Base-by-base conservation (phyloP, 495 filamentous ascomycete species). In the Thermochaetoides thermophila region DNA sequence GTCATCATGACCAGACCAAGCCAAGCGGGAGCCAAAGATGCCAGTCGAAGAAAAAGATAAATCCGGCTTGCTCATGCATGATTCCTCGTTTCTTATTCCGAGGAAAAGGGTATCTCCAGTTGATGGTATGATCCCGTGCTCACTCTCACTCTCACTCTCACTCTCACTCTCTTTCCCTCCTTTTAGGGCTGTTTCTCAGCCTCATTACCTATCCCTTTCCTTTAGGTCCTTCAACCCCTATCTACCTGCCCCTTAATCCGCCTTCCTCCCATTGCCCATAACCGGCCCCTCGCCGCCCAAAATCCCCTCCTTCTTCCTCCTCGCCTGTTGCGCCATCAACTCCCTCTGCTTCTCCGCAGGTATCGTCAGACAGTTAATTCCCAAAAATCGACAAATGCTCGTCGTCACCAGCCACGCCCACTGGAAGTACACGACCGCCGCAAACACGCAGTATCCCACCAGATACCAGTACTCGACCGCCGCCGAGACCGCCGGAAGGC, bases 321-420 rank as follows among this genome's bases (percentile, higher is more conserved):
- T 33, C 38, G 19, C 40, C 39, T 10, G 46, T 36, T 0, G 32
- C 38, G 0, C 45, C 54, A 28, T 54, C 10, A 29, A 42, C 49
- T 59, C 61, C 16, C 50, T 29, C 48, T 63, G 61, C 50, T 69
- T 73, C 44, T 73, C 66, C 25, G 61, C 45, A 13, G 81, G 83
- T 35, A 97, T 94, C 2, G 85, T 93, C 24, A 97, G 57, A 53
- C 86, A 94, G 47, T 82, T 86, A 63, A 97, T 96, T 38, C 78
- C 84, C 9, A 97, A 60, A 62, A 83, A 97, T 17, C 71, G 63
- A 50, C 91, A 96, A 44, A 97, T 96, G 39, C 80, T 78, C 46
- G 78, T 75, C 40, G 92, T 94, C 27, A 96, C 84, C 24, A 95
- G 60, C 22, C 78, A 71, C 1, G 89, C 89, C 91, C 89, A 97